Base-by-base conservation (phyloP, 73 alveolate genomes). In the Stentor roeselii region DNA sequence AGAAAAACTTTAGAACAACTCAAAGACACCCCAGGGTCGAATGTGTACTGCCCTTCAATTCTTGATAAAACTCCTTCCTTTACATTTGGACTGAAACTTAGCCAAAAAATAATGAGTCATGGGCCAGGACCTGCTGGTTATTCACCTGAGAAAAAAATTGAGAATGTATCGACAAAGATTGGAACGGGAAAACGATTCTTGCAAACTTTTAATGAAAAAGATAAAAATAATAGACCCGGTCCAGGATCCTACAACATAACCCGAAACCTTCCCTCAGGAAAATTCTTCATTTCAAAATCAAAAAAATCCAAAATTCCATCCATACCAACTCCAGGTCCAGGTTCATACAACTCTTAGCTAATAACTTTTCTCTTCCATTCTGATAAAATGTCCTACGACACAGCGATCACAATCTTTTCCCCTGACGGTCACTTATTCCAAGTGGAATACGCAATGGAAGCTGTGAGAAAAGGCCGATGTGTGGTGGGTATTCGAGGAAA, bases 371-470 rank as follows among this genome's bases (percentile, higher is more conserved):
- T n/a, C n/a, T n/a, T n/a, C n/a, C n/a, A n/a, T n/a, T n/a, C n/a
- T n/a, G n/a, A n/a, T n/a, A n/a, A n/a, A n/a, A n/a, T 86, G 86
- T 84, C 67, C 30, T 96, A 96, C 96, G 99, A 96, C 88, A 96
- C 96, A 85, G 97, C 99, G 31, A 87, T 96, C 90, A 95, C 99
- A 27, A 95, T 95, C 74, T 96, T 96, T 86, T 95, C 99, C 42
- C 98, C 98, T 75, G 98, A 95, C 86, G 99, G 99, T 31, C 95
- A 95, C 85, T 91, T 96, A 40, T 93, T 95, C 94, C 97, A 96
- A 86, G 98, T 96, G 3, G 98, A 96, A 92, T 96, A 96, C 84
- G 99, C 99, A 21, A 95, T 96, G 90, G 99, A 95, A 77, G 99
- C 99, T 15, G 99, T 96, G 38, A 94, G 95, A 60, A 89, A 93